Evolutionary conservation across 2,329 filamentous ascomycete species (phyloP).

Genomic region (Coniochaeta hoffmannii): DNA sequence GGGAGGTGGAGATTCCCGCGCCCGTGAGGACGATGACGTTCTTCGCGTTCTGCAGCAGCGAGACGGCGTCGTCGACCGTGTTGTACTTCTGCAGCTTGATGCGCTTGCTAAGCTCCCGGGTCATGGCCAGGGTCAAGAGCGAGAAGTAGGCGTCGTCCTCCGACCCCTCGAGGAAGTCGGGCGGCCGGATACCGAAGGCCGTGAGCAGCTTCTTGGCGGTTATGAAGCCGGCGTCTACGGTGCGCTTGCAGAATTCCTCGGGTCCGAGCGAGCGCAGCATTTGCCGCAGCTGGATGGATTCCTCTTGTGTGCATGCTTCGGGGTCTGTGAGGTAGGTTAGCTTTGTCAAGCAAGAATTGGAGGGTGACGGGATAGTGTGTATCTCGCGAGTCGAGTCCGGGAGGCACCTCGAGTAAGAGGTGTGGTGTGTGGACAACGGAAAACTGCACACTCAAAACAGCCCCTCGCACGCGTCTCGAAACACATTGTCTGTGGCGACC

Average conservation of each 20-base stretch:
- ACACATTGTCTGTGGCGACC: no score
- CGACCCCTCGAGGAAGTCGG: constrained; percentile 63
- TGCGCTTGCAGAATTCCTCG: constrained; percentile 65
- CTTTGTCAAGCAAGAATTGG: background rate
- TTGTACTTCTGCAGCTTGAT: constrained; percentile 76
- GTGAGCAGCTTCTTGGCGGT: constrained; percentile 78
- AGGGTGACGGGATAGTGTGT: background rate
- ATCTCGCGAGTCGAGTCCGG: constrained; percentile 2
- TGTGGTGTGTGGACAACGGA: no score
- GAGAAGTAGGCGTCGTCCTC: constrained; percentile 70
- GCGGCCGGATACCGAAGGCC: constrained; percentile 73
- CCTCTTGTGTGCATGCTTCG: constrained; percentile 57
- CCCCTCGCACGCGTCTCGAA: no score
- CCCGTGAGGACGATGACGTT: constrained; percentile 94
- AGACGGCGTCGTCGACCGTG: constrained; percentile 78
- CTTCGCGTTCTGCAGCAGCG: constrained; percentile 61
- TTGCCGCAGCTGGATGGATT: constrained; percentile 61
- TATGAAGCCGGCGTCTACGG: constrained; percentile 60
- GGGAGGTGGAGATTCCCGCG: constrained; percentile 90
- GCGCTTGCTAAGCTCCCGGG: constrained; percentile 73
- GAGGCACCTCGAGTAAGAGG: no score
- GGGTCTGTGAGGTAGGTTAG: constrained; percentile 23
- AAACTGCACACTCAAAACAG: no score
- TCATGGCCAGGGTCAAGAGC: constrained; percentile 69
- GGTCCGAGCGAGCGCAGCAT: constrained; percentile 72